Conservation (phyloP, 2,329 filamentous ascomycete species). For the Aspergillus nomiae region DNA sequence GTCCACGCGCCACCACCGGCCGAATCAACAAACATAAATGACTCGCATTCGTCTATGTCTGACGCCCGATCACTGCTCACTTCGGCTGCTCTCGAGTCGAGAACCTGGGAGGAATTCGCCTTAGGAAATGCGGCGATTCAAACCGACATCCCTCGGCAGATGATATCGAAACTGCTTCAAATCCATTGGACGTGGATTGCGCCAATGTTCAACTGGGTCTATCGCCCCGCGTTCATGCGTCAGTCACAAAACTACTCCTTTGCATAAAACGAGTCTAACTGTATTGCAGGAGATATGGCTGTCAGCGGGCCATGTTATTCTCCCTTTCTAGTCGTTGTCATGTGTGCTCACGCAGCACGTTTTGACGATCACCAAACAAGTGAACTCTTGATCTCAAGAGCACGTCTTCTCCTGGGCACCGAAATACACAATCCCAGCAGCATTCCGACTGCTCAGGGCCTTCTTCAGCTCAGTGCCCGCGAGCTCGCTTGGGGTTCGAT, state of each 20-base stretch:
- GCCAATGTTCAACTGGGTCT: constrained; percentile 31
- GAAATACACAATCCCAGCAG: constrained; percentile 28
- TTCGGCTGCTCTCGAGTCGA: constrained; percentile 8
- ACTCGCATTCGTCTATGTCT: neutral
- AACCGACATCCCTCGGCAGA: constrained; percentile 25
- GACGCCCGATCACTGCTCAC: constrained; percentile 5
- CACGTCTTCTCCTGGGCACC: constrained; percentile 27
- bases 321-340: constrained; percentile 15
- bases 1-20: neutral
- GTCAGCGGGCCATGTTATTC: constrained; percentile 28
- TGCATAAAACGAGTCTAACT: neutral
- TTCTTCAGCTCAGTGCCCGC: constrained; percentile 31
- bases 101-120: constrained; percentile 5
- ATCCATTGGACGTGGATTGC: constrained; percentile 33
- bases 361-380: constrained; percentile 21
- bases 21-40: neutral
- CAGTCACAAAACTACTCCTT: constrained; percentile 19
- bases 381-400: constrained; percentile 19
- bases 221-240: constrained; percentile 30
- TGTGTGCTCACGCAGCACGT: constrained; percentile 19
- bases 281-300: constrained; percentile 1
- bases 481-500: constrained; percentile 29
- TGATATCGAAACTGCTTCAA: constrained; percentile 27
- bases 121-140: constrained; percentile 17
- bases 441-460: constrained; percentile 32